Evolutionary conservation across 192 early-diverging fungal species (phyloP).

Genomic region (Coemansia sp.): DNA sequence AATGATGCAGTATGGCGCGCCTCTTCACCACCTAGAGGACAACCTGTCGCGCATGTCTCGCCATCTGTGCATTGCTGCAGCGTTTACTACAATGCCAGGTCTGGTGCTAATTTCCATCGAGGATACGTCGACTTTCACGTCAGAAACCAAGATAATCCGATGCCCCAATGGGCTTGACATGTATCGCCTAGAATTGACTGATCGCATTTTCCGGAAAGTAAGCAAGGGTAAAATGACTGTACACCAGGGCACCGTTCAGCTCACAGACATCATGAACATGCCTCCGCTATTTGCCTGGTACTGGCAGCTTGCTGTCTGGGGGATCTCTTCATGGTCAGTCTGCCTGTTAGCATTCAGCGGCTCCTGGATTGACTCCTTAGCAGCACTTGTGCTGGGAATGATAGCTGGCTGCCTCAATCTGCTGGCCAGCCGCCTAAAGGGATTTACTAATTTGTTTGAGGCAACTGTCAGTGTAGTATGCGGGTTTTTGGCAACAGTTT

Average conservation of each 20-base stretch:
- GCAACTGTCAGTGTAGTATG: conserved; percentile 58
- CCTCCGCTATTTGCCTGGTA: conserved; percentile 57
- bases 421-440: conserved; percentile 57
- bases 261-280: conserved; percentile 56
- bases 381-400: conserved; percentile 50
- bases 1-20: conserved; percentile 66
- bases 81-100: conserved; percentile 65
- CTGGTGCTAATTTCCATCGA: conserved; percentile 65
- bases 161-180: conserved; percentile 62
- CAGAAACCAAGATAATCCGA: conserved; percentile 69
- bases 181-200: conserved; percentile 61
- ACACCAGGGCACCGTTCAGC: conserved; percentile 57
- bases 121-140: conserved; percentile 64
- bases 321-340: conserved; percentile 56
- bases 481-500: conserved; percentile 57
- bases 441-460: conserved; percentile 67
- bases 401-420: conserved; percentile 60
- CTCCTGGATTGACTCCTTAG: conserved; percentile 61
- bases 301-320: conserved; percentile 59
- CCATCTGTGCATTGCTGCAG: conserved; percentile 57
- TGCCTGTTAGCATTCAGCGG: conserved; percentile 66
- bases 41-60: conserved; percentile 59
- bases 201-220: conserved; percentile 60
- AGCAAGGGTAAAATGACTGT: conserved; percentile 59
- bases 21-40: conserved; percentile 63